phyloP scores from a whole-genome alignment of 768 basidiomycete genomes.

The Mrakia blollopis region DNA sequence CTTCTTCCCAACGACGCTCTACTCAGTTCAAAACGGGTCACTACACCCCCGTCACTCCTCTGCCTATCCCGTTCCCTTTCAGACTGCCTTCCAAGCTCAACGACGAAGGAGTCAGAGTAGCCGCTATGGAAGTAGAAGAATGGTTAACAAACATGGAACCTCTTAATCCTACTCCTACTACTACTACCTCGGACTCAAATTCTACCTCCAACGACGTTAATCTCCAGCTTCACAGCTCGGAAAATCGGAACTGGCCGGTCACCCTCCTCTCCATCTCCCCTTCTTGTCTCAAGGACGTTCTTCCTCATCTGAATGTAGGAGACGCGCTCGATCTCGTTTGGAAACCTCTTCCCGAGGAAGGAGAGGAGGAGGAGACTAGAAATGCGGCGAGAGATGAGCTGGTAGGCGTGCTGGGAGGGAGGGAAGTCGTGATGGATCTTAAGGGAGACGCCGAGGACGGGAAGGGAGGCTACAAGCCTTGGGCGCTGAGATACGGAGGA shows the following conservation, averaged over 20 bases:
- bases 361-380: constrained; percentile 36
- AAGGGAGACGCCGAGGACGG: constrained; percentile 31
- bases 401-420: constrained; percentile 74
- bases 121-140: constrained; percentile 59
- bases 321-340: constrained; percentile 65
- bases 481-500: constrained; percentile 68
- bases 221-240: constrained; percentile 29
- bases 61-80: constrained; percentile 79
- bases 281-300: constrained; percentile 62
- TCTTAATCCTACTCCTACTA: constrained; percentile 32
- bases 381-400: constrained; percentile 60
- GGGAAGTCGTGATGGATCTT: constrained; percentile 58
- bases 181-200: constrained; percentile 19
- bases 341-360: constrained; percentile 46
- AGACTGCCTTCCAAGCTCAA: constrained; percentile 55
- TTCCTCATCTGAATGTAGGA: constrained; percentile 81
- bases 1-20: constrained; percentile 40
- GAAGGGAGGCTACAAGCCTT: constrained; percentile 58
- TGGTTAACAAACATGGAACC: constrained; percentile 68
- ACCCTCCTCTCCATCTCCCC: constrained; percentile 67
- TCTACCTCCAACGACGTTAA: background rate
- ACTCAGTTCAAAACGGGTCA: constrained; percentile 36
- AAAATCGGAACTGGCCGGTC: constrained; percentile 36
- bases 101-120: constrained; percentile 56
- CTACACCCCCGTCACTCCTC: constrained; percentile 57